Evolutionary conservation across 768 basidiomycete species (phyloP).

Genomic region (Phallus indusiatus): DNA sequence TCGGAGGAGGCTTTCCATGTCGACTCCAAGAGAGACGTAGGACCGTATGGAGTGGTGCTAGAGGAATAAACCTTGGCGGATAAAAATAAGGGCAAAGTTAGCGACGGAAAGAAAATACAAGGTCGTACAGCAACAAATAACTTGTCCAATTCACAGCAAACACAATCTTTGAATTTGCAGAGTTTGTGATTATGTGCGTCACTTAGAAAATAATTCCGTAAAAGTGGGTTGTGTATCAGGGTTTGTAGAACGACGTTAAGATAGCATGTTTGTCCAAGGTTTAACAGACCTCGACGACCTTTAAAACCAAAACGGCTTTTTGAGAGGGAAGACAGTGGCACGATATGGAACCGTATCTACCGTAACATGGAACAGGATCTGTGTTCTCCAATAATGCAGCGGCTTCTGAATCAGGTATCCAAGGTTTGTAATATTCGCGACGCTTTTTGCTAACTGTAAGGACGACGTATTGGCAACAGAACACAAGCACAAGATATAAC

Average conservation of each 20-base stretch:
- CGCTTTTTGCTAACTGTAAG: constrained; percentile 27
- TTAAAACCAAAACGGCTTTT: neutral
- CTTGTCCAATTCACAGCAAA: constrained; percentile 90
- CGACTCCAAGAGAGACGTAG: constrained; percentile 71
- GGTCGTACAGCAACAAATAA: constrained; percentile 60
- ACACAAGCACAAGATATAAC: constrained; percentile 8
- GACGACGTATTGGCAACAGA: constrained; percentile 5
- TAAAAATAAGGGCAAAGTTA: neutral
- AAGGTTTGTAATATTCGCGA: constrained; percentile 40
- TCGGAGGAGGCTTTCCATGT: constrained; percentile 77
- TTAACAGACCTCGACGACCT: constrained; percentile 80
- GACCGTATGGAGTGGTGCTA: constrained; percentile 60
- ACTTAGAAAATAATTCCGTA: constrained; percentile 81
- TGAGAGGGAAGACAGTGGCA: neutral
- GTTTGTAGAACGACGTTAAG: constrained; percentile 86
- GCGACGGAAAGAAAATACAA: neutral
- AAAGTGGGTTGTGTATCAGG: constrained; percentile 80
- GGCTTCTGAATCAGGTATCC: constrained; percentile 37
- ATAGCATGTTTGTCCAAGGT: constrained; percentile 91
- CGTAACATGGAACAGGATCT: constrained; percentile 60
- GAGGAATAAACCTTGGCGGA: constrained; percentile 30
- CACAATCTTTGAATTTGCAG: constrained; percentile 67
- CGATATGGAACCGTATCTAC: constrained; percentile 27
- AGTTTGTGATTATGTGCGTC: constrained; percentile 76
- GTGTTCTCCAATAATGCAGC: constrained; percentile 37